These are phyloP conservation scores for Paramyrothecium sp. DNA, from an alignment of 2,329 filamentous ascomycete species.

Conservation along the genomic window DNA sequence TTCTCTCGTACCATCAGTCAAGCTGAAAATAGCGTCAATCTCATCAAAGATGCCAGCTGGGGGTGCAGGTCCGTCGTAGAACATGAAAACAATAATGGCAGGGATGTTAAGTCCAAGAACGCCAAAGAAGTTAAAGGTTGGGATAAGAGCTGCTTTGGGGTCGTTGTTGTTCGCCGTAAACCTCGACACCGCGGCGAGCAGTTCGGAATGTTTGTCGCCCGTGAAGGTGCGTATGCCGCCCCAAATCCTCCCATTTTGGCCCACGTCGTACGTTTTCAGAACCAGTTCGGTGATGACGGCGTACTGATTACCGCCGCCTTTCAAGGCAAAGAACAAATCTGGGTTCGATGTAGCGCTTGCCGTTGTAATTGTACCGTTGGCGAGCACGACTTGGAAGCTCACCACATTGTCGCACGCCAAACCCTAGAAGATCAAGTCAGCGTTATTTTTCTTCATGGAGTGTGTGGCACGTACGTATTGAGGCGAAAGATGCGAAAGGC, in stretches of 20 bases:
- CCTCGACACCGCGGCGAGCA: slow-evolving; percentile 6
- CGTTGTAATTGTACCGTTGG: not conserved
- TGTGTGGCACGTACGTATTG: slow-evolving; percentile 13
- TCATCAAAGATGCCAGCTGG: not conserved
- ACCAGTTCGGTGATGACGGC: not conserved
- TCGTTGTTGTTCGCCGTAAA: slow-evolving; percentile 9
- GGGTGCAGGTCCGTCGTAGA: not conserved
- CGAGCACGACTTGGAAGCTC: not conserved
- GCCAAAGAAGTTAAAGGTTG: slow-evolving; percentile 9
- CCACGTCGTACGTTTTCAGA: slow-evolving; percentile 5
- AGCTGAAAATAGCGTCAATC: slow-evolving; percentile 36
- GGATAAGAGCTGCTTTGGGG: slow-evolving; percentile 10
- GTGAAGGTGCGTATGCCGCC: slow-evolving; percentile 10
- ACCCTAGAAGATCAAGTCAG: not conserved
- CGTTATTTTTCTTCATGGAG: not conserved
- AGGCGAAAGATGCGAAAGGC: slow-evolving; percentile 39
- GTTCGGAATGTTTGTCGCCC: slow-evolving; percentile 3
- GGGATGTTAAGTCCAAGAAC: slow-evolving; percentile 5
- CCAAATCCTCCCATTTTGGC: slow-evolving; percentile 6
- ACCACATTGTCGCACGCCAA: not conserved
- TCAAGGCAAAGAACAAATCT: not conserved
- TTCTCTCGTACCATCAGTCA: slow-evolving; percentile 42
- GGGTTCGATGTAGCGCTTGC: not conserved
- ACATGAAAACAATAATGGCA: slow-evolving; percentile 5
- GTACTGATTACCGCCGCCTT: not conserved